These are phyloP conservation scores for Pelargonium myrrhifolium DNA, from an alignment of 441 rosid genomes.

Conservation along the genomic window DNA sequence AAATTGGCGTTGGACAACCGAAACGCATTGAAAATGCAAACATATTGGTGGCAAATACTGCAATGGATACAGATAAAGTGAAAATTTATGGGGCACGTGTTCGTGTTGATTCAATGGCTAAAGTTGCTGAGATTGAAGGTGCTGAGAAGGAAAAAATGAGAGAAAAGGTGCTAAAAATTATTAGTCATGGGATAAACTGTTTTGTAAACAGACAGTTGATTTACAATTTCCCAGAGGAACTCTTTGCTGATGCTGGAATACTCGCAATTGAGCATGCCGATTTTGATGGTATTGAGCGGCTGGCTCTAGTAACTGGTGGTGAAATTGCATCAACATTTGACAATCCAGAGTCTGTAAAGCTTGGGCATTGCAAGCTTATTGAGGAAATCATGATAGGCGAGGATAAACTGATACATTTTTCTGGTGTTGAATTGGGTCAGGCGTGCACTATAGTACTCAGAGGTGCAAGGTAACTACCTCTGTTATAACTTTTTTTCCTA, in stretches of 20 bases:
- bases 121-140: slow-evolving; percentile 87
- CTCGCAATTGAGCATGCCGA: slow-evolving; percentile 99
- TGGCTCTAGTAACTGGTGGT: slow-evolving; percentile 91
- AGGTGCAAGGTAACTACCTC: slow-evolving; percentile 67
- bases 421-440: slow-evolving; percentile 93
- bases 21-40: slow-evolving; percentile 92
- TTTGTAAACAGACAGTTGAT: slow-evolving; percentile 93
- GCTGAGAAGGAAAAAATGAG: slow-evolving; percentile 98
- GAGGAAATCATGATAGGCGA: slow-evolving; percentile 99
- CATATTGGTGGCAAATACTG: slow-evolving; percentile 95
- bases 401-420: slow-evolving; percentile 91
- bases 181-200: slow-evolving; percentile 89
- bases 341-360: slow-evolving; percentile 94
- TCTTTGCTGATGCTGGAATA: slow-evolving; percentile 92
- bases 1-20: slow-evolving; percentile 95
- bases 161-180: slow-evolving; percentile 90
- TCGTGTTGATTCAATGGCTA: slow-evolving; percentile 93
- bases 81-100: slow-evolving; percentile 98
- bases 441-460: slow-evolving; percentile 90
- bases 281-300: slow-evolving; percentile 95
- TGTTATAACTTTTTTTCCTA: no score
- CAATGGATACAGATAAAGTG: slow-evolving; percentile 98
- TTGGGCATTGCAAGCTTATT: slow-evolving; percentile 89
- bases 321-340: slow-evolving; percentile 98
- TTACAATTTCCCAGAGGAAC: slow-evolving; percentile 95